Conservation (phyloP, 2,329 filamentous ascomycete genomes). For the Cordyceps javanica region DNA sequence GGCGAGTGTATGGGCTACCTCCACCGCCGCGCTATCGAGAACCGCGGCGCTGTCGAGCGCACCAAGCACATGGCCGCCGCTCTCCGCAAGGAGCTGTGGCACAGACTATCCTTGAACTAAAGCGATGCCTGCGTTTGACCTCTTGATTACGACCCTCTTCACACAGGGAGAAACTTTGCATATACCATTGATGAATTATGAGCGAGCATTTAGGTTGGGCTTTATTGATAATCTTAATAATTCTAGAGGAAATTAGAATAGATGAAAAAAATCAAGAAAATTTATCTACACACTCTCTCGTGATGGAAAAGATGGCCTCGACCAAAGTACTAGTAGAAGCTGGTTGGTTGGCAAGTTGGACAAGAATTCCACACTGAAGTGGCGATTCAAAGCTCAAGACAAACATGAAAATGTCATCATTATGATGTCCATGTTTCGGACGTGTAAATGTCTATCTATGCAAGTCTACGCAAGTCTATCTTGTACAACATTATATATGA, state of each 20-base stretch:
- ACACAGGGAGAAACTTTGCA: not conserved
- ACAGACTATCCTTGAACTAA: constrained; percentile 18
- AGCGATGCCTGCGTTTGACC: not conserved
- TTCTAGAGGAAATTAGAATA: not conserved
- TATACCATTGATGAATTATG: constrained; percentile 2
- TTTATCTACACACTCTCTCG: not conserved
- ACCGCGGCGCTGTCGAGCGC: constrained; percentile 19
- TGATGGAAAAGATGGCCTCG: not conserved
- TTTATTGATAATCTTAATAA: not conserved
- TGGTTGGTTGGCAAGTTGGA: too few relatives aligned
- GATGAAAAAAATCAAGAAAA: not conserved
- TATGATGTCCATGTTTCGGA: not conserved
- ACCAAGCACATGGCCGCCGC: constrained; percentile 21
- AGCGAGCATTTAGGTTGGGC: constrained; percentile 9
- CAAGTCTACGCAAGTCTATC: not conserved
- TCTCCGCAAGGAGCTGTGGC: constrained; percentile 24
- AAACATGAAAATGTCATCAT: not conserved
- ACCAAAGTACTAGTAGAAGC: not conserved
- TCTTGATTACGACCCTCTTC: not conserved
- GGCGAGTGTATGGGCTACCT: constrained; percentile 19
- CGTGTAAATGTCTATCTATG: not conserved
- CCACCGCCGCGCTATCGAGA: constrained; percentile 19
- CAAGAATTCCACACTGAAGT: too few relatives aligned
- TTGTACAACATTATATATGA: not conserved
- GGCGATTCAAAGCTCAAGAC: too few relatives aligned